Base-by-base conservation (phyloP, 2,329 filamentous ascomycete species). In the Bertia moriformis region DNA sequence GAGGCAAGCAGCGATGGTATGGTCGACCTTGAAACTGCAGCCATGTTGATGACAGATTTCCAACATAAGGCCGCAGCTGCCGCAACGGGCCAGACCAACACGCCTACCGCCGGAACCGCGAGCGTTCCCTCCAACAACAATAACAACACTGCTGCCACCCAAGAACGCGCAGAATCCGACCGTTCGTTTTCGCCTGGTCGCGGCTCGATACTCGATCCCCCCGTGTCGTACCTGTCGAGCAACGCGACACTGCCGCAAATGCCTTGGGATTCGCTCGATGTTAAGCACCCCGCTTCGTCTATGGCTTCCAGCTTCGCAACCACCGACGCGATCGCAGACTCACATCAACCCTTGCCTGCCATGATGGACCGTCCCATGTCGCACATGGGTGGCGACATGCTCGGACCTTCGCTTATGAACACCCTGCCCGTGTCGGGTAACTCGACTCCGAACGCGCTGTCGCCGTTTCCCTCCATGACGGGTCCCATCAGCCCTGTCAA, bases 1-100 rank as follows among this genome's bases (percentile, higher is more conserved):
- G 76, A 82, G 56, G 75, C 73, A 52, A 75, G 69, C 63, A 78
- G 71, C 56, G 78, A 83, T 57, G 74, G 69, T 57, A 77, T 81
- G 66, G 76, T 82, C 57, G 79, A 83, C 57, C 71, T 83, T 60
- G 78, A 85, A 67, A 78, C 78, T 51, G 79, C 79, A 49, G 79
- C 79, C 51, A 83, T 83, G 76, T 67, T 85, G 63, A 83, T 85
- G 75, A 82, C 78, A 57, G 78, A 83, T 62, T 79, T 84, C 60
- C 79, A 82, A 65, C 78, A 83, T 63, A 83, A 83, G 64, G 79
- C 32, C 54, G 79, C 81, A 62, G 79, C 74, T 42, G 68, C 66
- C 54, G 74, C 62, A 53, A 52, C 55, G 44, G 37, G 42, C 41
- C 52, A 49, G 44, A 52, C 53, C 38, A 52, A 53, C 46, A n/a